phyloP scores from a whole-genome alignment of 148 eudicot species.

The Diospyros lotus region DNA sequence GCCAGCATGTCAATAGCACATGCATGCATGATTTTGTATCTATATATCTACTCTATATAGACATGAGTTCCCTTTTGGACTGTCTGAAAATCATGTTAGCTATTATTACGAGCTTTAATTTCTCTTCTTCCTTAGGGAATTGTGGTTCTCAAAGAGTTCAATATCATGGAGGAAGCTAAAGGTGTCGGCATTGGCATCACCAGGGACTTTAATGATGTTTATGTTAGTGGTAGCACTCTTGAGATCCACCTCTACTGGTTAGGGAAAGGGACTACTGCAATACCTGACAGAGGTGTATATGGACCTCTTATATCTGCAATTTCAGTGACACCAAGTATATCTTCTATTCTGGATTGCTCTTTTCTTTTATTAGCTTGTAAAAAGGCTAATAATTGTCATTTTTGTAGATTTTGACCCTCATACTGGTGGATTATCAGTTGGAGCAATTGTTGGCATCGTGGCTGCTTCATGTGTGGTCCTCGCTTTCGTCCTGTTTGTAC shows the following conservation, averaged over 20 bases:
- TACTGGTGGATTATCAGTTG: slow-evolving; percentile 41
- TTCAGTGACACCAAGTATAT: slow-evolving; percentile 39
- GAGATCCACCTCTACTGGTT: slow-evolving; percentile 49
- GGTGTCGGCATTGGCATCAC: slow-evolving; percentile 26
- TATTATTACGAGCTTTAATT: neutral
- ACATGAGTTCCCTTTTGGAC: neutral
- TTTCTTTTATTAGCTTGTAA: neutral
- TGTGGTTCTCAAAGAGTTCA: slow-evolving; percentile 26
- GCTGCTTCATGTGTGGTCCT: slow-evolving; percentile 33
- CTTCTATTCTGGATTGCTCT: slow-evolving; percentile 2
- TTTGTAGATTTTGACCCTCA: slow-evolving; percentile 40
- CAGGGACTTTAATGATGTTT: slow-evolving; percentile 13
- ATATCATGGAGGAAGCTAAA: slow-evolving; percentile 32
- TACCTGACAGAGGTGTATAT: slow-evolving; percentile 43
- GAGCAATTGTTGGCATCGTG: slow-evolving; percentile 50
- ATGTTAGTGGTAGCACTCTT: slow-evolving; percentile 32
- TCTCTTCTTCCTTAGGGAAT: slow-evolving; percentile 24
- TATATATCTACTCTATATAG: neutral
- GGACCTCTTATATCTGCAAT: slow-evolving; percentile 51
- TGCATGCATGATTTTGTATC: neutral
- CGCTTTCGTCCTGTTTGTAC: slow-evolving; percentile 27
- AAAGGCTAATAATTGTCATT: neutral
- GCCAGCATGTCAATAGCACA: neutral
- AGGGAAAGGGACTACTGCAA: slow-evolving; percentile 45
- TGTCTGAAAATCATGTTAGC: neutral